These are phyloP conservation scores for Passiflora organensis DNA, from an alignment of 345 rosid species.

Conservation along the genomic window DNA sequence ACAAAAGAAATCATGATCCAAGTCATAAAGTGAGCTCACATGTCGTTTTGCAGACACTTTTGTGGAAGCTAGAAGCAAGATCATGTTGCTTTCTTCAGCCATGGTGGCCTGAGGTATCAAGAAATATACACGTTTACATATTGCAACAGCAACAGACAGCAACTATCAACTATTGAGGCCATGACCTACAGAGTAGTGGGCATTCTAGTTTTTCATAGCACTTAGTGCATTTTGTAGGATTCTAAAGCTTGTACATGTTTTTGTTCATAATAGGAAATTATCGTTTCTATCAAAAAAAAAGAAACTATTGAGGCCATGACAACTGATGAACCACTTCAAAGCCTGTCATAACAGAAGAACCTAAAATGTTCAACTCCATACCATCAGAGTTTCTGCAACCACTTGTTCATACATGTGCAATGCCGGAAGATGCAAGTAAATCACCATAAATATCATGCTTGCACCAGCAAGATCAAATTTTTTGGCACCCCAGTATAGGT, in stretches of 20 bases:
- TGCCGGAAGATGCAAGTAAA: slow-evolving; percentile 96
- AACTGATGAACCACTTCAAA: no score
- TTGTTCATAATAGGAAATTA: no score
- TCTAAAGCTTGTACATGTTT: no score
- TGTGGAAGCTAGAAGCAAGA: slow-evolving; percentile 94
- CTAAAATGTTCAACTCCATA: slow-evolving; percentile 27
- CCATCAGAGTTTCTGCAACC: slow-evolving; percentile 90
- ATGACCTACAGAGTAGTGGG: no score
- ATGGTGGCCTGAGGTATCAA: slow-evolving; percentile 63
- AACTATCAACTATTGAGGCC: no score
- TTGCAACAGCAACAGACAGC: no score
- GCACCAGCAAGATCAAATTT: slow-evolving; percentile 95
- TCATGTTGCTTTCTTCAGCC: slow-evolving; percentile 99
- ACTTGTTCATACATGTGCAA: slow-evolving; percentile 87
- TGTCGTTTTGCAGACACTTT: slow-evolving; percentile 98
- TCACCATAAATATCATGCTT: slow-evolving; percentile 99
- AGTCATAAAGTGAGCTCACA: slow-evolving; percentile 59
- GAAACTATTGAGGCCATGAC: no score
- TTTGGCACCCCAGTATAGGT: slow-evolving; percentile 65
- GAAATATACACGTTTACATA: slow-evolving; percentile 11
- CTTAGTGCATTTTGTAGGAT: no score
- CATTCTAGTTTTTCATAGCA: no score
- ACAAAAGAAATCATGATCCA: neutral
- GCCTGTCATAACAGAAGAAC: no score
- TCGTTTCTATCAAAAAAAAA: no score